Evolutionary conservation across 2,329 filamentous ascomycete genomes (phyloP), one percentile per base, ranked within the genome.

Genomic region (Emydomyces testavorans): DNA sequence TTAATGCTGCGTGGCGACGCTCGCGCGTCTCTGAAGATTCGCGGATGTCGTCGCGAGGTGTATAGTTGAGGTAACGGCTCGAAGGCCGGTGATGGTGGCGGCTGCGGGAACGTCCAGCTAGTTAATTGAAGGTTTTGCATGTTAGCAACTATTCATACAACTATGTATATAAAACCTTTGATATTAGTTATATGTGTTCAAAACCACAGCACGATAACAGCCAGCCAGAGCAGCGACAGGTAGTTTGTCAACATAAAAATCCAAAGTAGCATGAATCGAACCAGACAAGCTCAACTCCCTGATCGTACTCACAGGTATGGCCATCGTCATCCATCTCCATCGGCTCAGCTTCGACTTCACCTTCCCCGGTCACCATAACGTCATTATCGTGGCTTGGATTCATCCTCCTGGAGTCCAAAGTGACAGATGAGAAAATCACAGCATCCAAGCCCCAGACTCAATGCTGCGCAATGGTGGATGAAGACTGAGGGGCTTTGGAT

Each of bases 1-100:
- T 61, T 11, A 68, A 57, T 1, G 64, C 61, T 2, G 63, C 63
- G 34, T 67, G 61, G 26, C 63, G 58, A 34, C 63, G 62, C 40
- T 67, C 65, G 28, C 62, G 60, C 48, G 56, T 16, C 51, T 58
- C 49, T 53, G 57, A 46, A 52, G 51, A 39, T 50, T 61, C 44
- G 51, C 55, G 26, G 51, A 34, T 11, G 20, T 47, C 45, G 3
- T 39, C 26, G n/a, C 26, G 29, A 11, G 32, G 18, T 5, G 15
- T 20, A 21, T 39, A 40, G 13, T 10, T 34, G 34, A 26, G 20
- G 4, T 31, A n/a, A 11, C 20, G 2, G 18, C 26, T 13, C 1
- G 35, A 24, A 10, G 28, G 11, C 4, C 34, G 13, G 36, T 18
- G 45, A 16, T 18, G 7, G n/a, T 40, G 35, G 8, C 36, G 7